Conservation (phyloP, 2,329 filamentous ascomycete species). For the Trichoderma breve region DNA sequence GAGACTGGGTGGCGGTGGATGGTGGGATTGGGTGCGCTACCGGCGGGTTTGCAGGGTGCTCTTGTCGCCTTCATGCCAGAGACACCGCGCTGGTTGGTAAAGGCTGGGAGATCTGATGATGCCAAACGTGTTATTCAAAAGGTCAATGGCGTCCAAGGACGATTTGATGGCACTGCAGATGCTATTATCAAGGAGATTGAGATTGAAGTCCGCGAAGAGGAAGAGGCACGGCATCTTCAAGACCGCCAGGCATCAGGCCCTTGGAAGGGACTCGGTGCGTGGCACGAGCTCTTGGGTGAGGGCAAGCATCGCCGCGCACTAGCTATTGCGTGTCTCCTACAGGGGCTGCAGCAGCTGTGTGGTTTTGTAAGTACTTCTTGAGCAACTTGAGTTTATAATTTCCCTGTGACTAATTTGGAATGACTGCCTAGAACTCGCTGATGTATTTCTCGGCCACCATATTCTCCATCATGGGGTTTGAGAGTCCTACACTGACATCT, state of each 20-base stretch:
- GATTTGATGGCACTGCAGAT: slow-evolving; percentile 50
- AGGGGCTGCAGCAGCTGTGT: slow-evolving; percentile 84
- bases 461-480: slow-evolving; percentile 74
- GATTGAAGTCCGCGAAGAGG: slow-evolving; percentile 69
- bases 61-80: slow-evolving; percentile 77
- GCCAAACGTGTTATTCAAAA: slow-evolving; percentile 65
- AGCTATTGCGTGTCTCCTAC: slow-evolving; percentile 80
- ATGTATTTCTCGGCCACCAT: slow-evolving; percentile 92
- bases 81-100: slow-evolving; percentile 83
- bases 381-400: not conserved
- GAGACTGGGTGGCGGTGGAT: slow-evolving; percentile 81
- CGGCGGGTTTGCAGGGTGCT: slow-evolving; percentile 68
- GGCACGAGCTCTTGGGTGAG: slow-evolving; percentile 54
- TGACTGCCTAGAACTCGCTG: slow-evolving; percentile 64
- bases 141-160: slow-evolving; percentile 55
- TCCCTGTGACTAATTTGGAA: slow-evolving; percentile 1
- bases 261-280: slow-evolving; percentile 45
- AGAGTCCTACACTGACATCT: slow-evolving; percentile 74
- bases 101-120: slow-evolving; percentile 57
- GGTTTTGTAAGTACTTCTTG: slow-evolving; percentile 62
- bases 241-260: slow-evolving; percentile 29
- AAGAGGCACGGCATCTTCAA: slow-evolving; percentile 45
- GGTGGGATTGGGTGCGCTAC: slow-evolving; percentile 79
- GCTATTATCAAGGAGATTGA: slow-evolving; percentile 67
- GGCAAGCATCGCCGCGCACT: slow-evolving; percentile 71